phyloP scores from a whole-genome alignment of 2,329 filamentous ascomycete species.

The Xylaria polymorpha region DNA sequence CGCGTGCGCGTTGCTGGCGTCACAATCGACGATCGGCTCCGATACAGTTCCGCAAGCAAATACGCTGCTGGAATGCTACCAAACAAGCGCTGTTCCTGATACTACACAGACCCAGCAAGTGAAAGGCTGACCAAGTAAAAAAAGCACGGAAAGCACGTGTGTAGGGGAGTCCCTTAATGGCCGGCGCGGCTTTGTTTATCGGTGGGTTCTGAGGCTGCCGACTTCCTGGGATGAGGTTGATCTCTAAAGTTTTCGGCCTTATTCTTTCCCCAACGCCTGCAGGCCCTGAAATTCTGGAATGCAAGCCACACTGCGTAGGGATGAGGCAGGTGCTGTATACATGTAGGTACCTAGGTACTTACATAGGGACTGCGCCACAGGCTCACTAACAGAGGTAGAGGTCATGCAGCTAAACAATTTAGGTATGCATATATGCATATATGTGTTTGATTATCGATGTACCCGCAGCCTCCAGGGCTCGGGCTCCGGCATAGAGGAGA shows the following conservation, averaged over 20 bases:
- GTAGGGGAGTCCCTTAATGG: conserved; percentile 7
- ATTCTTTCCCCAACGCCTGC: conserved; percentile 41
- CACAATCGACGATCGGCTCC: conserved; percentile 42
- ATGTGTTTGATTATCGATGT: no score
- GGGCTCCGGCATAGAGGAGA: no score
- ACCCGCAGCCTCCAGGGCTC: no score
- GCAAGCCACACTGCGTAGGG: conserved; percentile 26
- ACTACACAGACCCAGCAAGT: conserved; percentile 19
- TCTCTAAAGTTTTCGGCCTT: conserved; percentile 40
- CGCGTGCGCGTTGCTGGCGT: conserved; percentile 37
- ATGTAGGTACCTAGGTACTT: neutral
- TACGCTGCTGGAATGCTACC: conserved; percentile 12
- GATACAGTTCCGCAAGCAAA: conserved; percentile 40
- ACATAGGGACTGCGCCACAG: conserved; percentile 3
- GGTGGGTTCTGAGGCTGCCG: neutral
- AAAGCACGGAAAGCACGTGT: conserved; percentile 32
- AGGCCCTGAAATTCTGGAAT: conserved; percentile 23
- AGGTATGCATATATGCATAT: no score
- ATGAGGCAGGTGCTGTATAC: neutral
- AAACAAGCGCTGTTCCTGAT: conserved; percentile 9
- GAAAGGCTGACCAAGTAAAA: conserved; percentile 10
- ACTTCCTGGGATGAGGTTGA: conserved; percentile 18
- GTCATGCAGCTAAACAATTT: neutral
- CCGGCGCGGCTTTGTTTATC: conserved; percentile 1
- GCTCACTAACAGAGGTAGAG: neutral